Evolutionary conservation across 2,329 filamentous ascomycete species (phyloP).

Genomic region (Fusarium beomiforme): DNA sequence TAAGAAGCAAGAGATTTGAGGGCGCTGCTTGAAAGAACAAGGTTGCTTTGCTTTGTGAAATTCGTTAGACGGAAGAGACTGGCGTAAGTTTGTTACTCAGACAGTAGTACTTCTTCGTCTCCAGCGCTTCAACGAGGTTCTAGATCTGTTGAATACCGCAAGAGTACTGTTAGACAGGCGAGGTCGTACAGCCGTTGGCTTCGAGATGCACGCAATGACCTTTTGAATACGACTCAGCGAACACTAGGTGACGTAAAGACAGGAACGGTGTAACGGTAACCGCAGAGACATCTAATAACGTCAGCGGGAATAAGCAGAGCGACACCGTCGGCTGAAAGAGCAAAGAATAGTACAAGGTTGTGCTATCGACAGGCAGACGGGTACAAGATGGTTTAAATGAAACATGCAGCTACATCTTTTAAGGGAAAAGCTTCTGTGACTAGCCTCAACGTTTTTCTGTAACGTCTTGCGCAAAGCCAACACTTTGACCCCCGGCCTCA

Average conservation of each 20-base stretch:
- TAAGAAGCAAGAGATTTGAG: constrained; percentile 55
- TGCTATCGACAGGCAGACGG: neutral
- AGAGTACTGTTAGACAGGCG: neutral
- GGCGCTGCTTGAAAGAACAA: neutral
- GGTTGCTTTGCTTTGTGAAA: neutral
- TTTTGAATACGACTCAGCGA: neutral
- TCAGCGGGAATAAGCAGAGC: neutral
- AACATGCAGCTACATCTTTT: neutral
- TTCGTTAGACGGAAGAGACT: neutral
- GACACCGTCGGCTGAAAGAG: neutral
- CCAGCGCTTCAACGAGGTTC: neutral
- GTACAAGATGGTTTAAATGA: neutral
- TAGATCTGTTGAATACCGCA: neutral
- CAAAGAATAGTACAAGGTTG: neutral
- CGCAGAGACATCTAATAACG: neutral
- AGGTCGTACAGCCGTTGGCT: neutral
- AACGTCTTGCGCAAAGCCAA: neutral
- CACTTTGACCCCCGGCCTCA: neutral
- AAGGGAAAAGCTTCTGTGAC: neutral
- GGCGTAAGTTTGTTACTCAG: neutral
- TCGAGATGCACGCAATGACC: neutral
- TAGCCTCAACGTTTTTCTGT: neutral
- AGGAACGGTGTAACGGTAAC: neutral
- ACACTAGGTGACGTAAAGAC: neutral
- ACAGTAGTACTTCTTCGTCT: neutral